Evolutionary conservation across 352 stramenopile genomes (phyloP).

Genomic region (Vaucheria bursata): DNA sequence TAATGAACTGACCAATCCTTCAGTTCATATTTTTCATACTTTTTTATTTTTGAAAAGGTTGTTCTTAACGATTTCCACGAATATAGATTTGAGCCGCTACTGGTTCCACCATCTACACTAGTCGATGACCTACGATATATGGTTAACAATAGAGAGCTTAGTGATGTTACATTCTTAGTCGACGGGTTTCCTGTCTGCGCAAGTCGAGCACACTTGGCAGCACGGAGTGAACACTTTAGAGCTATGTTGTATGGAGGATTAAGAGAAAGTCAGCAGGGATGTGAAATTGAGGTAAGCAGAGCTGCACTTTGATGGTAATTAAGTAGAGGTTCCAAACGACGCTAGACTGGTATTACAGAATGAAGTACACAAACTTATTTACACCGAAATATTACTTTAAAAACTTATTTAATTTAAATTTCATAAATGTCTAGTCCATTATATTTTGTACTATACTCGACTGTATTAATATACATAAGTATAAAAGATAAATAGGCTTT

Average conservation of each 20-base stretch:
- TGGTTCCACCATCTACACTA: constrained; percentile 48
- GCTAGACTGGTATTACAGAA: too few species aligned
- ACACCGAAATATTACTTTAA: too few species aligned
- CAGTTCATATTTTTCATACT: too few species aligned
- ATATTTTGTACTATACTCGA: too few species aligned
- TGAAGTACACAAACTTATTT: too few species aligned
- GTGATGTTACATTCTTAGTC: constrained; percentile 53
- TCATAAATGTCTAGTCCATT: too few species aligned
- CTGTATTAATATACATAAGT: too few species aligned
- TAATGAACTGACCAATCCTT: too few species aligned
- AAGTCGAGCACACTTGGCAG: constrained; percentile 44
- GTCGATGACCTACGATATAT: constrained; percentile 45
- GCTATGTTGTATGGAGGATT: constrained; percentile 52
- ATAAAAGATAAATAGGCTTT: too few species aligned
- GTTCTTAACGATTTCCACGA: constrained; percentile 56
- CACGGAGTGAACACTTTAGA: constrained; percentile 51
- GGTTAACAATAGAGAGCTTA: constrained; percentile 53
- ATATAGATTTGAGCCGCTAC: constrained; percentile 49
- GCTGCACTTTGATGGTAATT: too few species aligned
- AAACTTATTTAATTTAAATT: too few species aligned
- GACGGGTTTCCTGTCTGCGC: constrained; percentile 50
- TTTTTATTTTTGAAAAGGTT: background rate
- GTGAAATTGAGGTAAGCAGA: constrained; percentile 35
- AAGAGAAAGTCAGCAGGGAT: constrained; percentile 31
- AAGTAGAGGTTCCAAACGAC: too few species aligned